phyloP scores from a whole-genome alignment of 345 rosid genomes.

The Boechera retrofracta region DNA sequence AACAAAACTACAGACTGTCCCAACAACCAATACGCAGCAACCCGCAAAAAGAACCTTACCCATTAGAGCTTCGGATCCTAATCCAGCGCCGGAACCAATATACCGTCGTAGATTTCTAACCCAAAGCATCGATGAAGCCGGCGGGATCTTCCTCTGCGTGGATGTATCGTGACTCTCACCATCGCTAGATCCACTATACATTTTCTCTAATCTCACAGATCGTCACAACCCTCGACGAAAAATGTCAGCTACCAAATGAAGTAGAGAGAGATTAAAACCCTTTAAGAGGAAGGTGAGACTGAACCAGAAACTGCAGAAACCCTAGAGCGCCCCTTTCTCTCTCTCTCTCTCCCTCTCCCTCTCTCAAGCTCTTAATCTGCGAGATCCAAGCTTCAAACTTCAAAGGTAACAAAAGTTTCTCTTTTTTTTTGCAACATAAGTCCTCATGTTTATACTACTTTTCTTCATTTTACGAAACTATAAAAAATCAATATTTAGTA shows the following conservation, averaged over 20 bases:
- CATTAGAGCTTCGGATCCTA: conserved; percentile 99
- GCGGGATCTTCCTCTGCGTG: conserved; percentile 89
- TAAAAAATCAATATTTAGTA: neutral
- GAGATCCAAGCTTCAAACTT: conserved; percentile 44
- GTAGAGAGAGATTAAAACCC: conserved; percentile 28
- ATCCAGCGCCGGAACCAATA: conserved; percentile 96
- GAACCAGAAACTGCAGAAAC: conserved; percentile 30
- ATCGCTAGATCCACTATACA: conserved; percentile 97
- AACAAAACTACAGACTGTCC: conserved; percentile 1
- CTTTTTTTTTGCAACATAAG: conserved; percentile 11
- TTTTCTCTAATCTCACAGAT: conserved; percentile 37
- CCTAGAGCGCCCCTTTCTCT: conserved; percentile 37
- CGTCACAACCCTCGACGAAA: conserved; percentile 19
- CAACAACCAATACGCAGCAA: conserved; percentile 21
- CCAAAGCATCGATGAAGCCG: conserved; percentile 95
- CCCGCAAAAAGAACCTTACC: conserved; percentile 52
- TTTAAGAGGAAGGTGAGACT: conserved; percentile 8
- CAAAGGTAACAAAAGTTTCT: conserved; percentile 36
- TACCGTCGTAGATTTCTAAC: conserved; percentile 90
- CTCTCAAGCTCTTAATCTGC: conserved; percentile 31
- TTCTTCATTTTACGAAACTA: neutral
- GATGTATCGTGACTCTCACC: conserved; percentile 89
- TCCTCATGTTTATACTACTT: neutral
- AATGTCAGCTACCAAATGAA: conserved; percentile 3
- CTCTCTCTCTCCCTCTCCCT: conserved; percentile 34